Conservation (phyloP, 495 filamentous ascomycete species). For the Sphaerosporella brunnea region DNA sequence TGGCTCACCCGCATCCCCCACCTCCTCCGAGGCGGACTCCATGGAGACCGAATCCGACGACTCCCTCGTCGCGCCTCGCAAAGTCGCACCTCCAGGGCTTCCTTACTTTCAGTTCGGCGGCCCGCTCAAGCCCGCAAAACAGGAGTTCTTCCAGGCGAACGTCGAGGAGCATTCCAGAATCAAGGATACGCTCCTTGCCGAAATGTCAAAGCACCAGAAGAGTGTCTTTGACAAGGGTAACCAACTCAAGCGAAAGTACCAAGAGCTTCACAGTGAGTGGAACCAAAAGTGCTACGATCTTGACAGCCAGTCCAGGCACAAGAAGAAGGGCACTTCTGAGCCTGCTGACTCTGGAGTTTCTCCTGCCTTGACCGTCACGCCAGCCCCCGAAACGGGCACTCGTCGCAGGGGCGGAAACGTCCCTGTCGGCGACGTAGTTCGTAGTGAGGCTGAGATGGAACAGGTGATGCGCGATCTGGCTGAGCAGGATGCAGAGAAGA, state of each 20-base stretch:
- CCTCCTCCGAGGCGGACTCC: slow-evolving; percentile 1
- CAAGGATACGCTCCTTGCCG: slow-evolving; percentile 17
- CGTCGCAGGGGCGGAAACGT: slow-evolving; percentile 19
- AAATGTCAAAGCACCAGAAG: slow-evolving; percentile 21
- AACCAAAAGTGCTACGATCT: slow-evolving; percentile 17
- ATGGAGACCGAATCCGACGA: slow-evolving; percentile 19
- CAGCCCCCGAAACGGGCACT: slow-evolving; percentile 15
- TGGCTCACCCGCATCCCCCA: slow-evolving; percentile 9
- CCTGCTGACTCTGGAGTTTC: slow-evolving; percentile 17
- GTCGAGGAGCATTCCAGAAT: slow-evolving; percentile 18
- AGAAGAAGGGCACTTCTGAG: slow-evolving; percentile 23
- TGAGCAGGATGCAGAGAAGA: slow-evolving; percentile 22
- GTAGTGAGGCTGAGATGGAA: slow-evolving; percentile 26
- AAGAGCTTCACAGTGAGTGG: slow-evolving; percentile 19
- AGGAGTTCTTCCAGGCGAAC: slow-evolving; percentile 17
- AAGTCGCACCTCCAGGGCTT: slow-evolving; percentile 9
- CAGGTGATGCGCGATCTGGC: slow-evolving; percentile 20
- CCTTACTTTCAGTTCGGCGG: slow-evolving; percentile 20
- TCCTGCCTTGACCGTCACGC: slow-evolving; percentile 10
- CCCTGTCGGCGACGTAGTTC: slow-evolving; percentile 22
- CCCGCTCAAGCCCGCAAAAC: slow-evolving; percentile 18
- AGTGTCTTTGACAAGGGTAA: slow-evolving; percentile 16
- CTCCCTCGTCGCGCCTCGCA: slow-evolving; percentile 4
- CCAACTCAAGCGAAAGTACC: slow-evolving; percentile 20
- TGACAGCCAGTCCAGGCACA: slow-evolving; percentile 21